Base-by-base conservation (phyloP, 352 stramenopile genomes). In the Phytopythium cucurbitacearum region DNA sequence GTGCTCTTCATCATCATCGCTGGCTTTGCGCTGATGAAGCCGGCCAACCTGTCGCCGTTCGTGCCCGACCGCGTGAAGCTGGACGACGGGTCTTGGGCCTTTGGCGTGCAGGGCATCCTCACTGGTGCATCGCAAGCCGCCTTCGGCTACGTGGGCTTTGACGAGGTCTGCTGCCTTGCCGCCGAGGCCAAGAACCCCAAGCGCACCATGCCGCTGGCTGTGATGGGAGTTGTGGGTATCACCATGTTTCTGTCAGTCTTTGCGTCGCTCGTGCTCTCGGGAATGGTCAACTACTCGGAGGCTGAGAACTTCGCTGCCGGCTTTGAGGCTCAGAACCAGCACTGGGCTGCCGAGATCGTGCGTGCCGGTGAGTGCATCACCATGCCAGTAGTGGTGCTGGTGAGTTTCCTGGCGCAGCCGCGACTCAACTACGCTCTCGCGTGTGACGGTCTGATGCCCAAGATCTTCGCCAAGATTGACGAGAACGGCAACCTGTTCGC, bases 71-170 rank as follows among this genome's bases (percentile, higher is more conserved):
- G 72, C 5, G 46, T 67, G 32, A 40, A 55, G 34, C 0, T 69
- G 7, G 62, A 66, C 21, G 21, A 28, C 12, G 55, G 59, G 11
- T 59, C 59, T 3, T 62, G 67, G 48, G 47, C 58, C 1, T 85
- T 73, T 38, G 84, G 85, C 7, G 35, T 53, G 0, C 61, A 73
- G 39, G 84, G 85, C 36, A 69, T 98, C 41, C 73, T 97, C 55
- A 72, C 64, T 11, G 89, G 86, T 32, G 71, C 85, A 0, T 92
- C 89, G 13, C 83, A 83, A 10, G 90, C 86, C 11, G 97, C 97
- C 72, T 98, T 97, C 71, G 92, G 92, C 10, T 98, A 95, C 67
- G 71, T 98, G 32, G 95, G 95, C n/a, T 98, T 97, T 64, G 95
- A 98, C 67, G 92, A 97, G 62, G 83, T 98, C 28, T 97, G 87